These are phyloP conservation scores for Chloris gayana DNA, from an alignment of 176 grass and related monocot genomes.

Conservation along the genomic window DNA sequence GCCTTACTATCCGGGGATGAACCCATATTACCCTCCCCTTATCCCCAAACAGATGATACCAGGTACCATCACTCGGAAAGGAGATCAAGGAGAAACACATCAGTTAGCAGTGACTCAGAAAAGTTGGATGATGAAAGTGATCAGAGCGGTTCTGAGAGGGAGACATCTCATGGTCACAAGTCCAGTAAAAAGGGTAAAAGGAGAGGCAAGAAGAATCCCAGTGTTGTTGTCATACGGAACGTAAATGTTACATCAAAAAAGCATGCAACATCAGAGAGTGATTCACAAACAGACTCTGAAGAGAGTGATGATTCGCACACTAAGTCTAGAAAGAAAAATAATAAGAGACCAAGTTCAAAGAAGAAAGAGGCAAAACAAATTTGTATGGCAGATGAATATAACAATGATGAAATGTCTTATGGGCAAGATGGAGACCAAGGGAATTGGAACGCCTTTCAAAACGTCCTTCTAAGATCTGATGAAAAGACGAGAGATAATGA, in stretches of 20 bases:
- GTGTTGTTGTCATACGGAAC: slow-evolving; percentile 78
- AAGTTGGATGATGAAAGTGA: slow-evolving; percentile 57
- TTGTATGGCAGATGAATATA: slow-evolving; percentile 44
- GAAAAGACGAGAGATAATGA: slow-evolving; percentile 60
- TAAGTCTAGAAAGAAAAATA: slow-evolving; percentile 55
- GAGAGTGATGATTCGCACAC: slow-evolving; percentile 49
- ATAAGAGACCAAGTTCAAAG: slow-evolving; percentile 62
- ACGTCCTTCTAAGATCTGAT: slow-evolving; percentile 74
- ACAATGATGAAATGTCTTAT: slow-evolving; percentile 39
- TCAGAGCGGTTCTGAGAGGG: slow-evolving; percentile 56
- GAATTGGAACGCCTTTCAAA: slow-evolving; percentile 95
- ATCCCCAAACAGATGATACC: slow-evolving; percentile 66
- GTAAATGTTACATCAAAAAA: slow-evolving; percentile 85
- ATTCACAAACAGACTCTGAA: slow-evolving; percentile 54
- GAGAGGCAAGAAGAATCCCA: slow-evolving; percentile 68
- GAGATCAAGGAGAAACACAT: slow-evolving; percentile 55
- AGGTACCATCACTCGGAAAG: slow-evolving; percentile 49
- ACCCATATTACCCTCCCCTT: slow-evolving; percentile 65
- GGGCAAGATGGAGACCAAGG: slow-evolving; percentile 72
- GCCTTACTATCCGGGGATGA: slow-evolving; percentile 75
- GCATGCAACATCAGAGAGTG: slow-evolving; percentile 53
- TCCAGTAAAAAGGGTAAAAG: slow-evolving; percentile 64
- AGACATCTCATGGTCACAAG: slow-evolving; percentile 55
- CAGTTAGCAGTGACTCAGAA: slow-evolving; percentile 54
- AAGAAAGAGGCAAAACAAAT: slow-evolving; percentile 55